Percentiles rank a stretch among this genome's conserved stretches.
phyloP scores from a whole-genome alignment of 78 protist genomes.

The Chrysochromulina tobinii region DNA sequence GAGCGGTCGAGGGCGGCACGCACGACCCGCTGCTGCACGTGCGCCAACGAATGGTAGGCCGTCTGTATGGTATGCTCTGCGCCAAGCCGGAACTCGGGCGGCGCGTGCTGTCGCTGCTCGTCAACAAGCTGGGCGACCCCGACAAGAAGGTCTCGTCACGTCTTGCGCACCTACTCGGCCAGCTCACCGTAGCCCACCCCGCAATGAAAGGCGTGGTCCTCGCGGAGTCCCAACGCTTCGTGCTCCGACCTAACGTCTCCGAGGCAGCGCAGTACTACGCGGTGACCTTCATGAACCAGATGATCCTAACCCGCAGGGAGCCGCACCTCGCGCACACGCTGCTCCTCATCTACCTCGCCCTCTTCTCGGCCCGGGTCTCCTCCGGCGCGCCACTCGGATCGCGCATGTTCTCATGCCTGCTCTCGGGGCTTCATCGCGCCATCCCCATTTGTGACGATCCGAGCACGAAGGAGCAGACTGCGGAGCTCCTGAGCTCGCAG shows the following conservation, averaged over 20 bases:
- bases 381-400: not conserved
- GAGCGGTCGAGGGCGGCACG: not conserved
- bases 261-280: constrained; percentile 22
- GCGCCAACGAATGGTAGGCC: not conserved
- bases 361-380: not conserved
- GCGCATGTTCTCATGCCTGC: no score
- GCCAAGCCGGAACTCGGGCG: not conserved
- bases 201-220: not conserved
- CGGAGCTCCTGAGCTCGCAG: not conserved
- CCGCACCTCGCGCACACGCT: not conserved
- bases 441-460: no score
- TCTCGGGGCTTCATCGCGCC: no score
- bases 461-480: not conserved
- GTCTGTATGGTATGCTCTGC: not conserved
- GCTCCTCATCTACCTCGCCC: constrained; percentile 4
- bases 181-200: not conserved
- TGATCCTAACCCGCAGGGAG: not conserved
- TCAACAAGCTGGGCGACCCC: constrained; percentile 22
- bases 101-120: not conserved
- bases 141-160: not conserved
- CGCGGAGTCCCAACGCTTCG: not conserved
- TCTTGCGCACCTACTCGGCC: not conserved
- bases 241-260: constrained; percentile 29
- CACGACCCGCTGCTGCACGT: not conserved
- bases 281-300: constrained; percentile 21